phyloP scores from a whole-genome alignment of 768 basidiomycete genomes.

The Boletus edulis region DNA sequence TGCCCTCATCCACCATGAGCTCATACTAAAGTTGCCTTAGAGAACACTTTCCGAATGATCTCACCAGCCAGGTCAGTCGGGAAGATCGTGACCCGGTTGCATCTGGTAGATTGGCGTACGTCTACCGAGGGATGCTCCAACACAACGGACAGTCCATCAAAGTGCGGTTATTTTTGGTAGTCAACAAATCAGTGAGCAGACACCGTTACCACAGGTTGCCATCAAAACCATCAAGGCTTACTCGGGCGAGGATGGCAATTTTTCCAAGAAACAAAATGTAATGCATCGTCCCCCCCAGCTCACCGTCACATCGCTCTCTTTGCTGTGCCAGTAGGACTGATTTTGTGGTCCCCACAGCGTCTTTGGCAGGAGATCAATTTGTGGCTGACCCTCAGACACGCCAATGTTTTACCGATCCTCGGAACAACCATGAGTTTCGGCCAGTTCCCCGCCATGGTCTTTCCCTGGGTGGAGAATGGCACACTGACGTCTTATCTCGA shows the following conservation, averaged over 20 bases:
- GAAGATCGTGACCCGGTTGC: background rate
- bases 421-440: constrained; percentile 25
- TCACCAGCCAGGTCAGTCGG: background rate
- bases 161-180: too few species aligned
- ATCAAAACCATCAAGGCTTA: constrained; percentile 1
- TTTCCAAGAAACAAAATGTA: background rate
- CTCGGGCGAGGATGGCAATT: background rate
- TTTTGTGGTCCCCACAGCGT: background rate
- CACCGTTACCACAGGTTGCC: background rate
- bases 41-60: background rate
- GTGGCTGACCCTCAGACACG: constrained; percentile 22
- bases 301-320: too few species aligned
- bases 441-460: constrained; percentile 25
- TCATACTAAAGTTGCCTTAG: too few species aligned
- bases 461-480: constrained; percentile 25
- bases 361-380: constrained; percentile 8
- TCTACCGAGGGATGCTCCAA: background rate
- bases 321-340: background rate
- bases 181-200: background rate
- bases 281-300: too few species aligned
- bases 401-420: constrained; percentile 22
- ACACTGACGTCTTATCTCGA: constrained; percentile 22
- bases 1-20: too few species aligned
- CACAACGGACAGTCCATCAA: background rate
- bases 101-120: constrained; percentile 2